Evolutionary conservation across 1,284 basidiomycete species (phyloP), one percentile per base, ranked within the genome.

Genomic region (Moesziomyces antarcticus): DNA sequence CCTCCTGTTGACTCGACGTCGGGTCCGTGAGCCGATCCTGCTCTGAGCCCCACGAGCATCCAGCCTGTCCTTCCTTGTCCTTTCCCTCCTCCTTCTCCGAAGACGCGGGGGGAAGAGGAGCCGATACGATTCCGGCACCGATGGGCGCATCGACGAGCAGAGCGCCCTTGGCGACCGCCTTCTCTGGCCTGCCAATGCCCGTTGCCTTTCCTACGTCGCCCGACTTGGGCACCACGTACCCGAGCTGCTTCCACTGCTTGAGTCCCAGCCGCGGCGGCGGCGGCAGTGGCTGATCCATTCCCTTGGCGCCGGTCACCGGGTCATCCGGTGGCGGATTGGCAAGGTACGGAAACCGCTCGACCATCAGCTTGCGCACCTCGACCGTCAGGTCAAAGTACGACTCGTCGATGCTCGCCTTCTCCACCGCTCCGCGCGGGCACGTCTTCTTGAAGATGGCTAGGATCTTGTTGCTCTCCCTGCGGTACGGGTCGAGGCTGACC

Each of bases 401-500:
- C 56, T 83, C 91, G 80, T 89, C 88, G 53, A 89, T 89, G 1
- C 88, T 89, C 22, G 88, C 88, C 75, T 89, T 86, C 56, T 87
- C 82, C 37, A 82, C 79, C 7, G 92, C 90, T 5, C 87, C 89
- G 13, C 80, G 74, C 1, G 92, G 91, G 35, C 94, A 87, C 56
- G 88, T 87, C 61, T 93, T 90, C 78, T 91, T 91, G 84, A 97
- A 95, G 75, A 93, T 87, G 10, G 88, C 88, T n/a, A 95, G 88
- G 69, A 98, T 92, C 85, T 95, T 97, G 68, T 89, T 87, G 76
- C 92, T 93, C 85, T 99, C 96, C 54, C 92, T 88, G 18, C 96
- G 88, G 84, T 99, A 99, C 63, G 93, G 90, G 84, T 99, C 97
- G 49, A 99, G 87, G 20, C 94, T 97, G 44, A 93, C 94, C 88